These are phyloP conservation scores for Moesziomyces parantarcticus DNA, from an alignment of 1,284 basidiomycete genomes.

Conservation along the genomic window DNA sequence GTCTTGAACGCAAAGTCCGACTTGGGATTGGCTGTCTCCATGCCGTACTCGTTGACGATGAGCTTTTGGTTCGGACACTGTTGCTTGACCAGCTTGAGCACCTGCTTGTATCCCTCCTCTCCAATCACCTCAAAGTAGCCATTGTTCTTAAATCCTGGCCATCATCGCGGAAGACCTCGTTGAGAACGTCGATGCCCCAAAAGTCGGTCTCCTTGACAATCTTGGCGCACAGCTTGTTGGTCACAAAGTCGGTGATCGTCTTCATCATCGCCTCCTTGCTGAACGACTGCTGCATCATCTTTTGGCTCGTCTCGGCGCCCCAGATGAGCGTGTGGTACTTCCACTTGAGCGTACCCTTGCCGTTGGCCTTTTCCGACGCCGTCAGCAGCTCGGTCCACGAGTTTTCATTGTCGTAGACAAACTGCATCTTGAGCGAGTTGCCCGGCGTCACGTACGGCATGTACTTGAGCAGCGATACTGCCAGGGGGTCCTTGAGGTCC, in stretches of 20 bases:
- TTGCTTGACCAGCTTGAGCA: constrained; percentile 40
- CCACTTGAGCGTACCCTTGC: constrained; percentile 11
- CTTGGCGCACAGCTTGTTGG: constrained; percentile 43
- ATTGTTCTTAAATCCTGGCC: constrained; percentile 47
- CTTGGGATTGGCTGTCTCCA: constrained; percentile 33
- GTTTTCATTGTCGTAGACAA: constrained; percentile 29
- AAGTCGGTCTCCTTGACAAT: constrained; percentile 48
- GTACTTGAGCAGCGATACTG: constrained; percentile 14
- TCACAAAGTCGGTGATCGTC: constrained; percentile 41
- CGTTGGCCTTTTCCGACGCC: constrained; percentile 16
- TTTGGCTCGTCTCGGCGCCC: constrained; percentile 30
- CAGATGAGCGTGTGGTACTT: constrained; percentile 47
- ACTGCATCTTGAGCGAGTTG: constrained; percentile 41
- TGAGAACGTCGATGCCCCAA: constrained; percentile 45
- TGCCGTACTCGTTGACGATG: constrained; percentile 48
- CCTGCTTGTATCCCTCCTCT: constrained; percentile 42
- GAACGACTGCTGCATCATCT: constrained; percentile 37
- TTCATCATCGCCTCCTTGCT: constrained; percentile 50
- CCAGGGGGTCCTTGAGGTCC: constrained; percentile 33
- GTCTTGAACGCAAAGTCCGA: constrained; percentile 49
- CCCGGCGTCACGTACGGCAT: constrained; percentile 26
- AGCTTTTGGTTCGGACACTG: constrained; percentile 38
- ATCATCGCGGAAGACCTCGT: constrained; percentile 44
- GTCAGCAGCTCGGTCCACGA: constrained; percentile 30
- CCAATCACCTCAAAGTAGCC: constrained; percentile 46